These are phyloP conservation scores for Catharanthus roseus DNA, from an alignment of 257 asterid genomes.

Conservation along the genomic window DNA sequence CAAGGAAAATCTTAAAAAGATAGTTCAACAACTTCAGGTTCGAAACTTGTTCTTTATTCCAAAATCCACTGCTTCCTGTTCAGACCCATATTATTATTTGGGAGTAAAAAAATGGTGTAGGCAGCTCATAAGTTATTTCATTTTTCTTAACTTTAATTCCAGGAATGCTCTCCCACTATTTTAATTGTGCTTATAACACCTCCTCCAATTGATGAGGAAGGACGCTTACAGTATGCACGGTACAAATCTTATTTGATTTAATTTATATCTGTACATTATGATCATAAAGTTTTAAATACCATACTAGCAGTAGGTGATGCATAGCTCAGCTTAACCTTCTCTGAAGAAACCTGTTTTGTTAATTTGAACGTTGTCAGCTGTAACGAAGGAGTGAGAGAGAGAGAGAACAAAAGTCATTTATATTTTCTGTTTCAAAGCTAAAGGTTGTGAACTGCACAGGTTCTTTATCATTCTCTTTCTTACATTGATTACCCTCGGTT, in stretches of 20 bases:
- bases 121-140: not conserved
- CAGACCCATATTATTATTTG: not conserved
- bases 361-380: not conserved
- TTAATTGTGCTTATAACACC: slow-evolving; percentile 74
- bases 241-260: slow-evolving; percentile 13
- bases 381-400: not conserved
- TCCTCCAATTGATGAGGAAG: slow-evolving; percentile 75
- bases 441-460: not conserved
- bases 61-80: not conserved
- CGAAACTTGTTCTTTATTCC: not conserved
- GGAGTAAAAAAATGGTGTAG: not conserved
- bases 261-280: not conserved
- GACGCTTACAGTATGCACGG: slow-evolving; percentile 79
- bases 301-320: not conserved
- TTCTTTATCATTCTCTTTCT: not conserved
- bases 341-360: not conserved
- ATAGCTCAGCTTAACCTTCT: not conserved
- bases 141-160: not conserved
- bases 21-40: slow-evolving; percentile 76
- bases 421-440: not conserved
- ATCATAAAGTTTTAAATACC: not conserved
- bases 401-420: not conserved
- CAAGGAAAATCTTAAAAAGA: slow-evolving; percentile 64
- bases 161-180: slow-evolving; percentile 57
- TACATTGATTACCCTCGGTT: not conserved